These are phyloP conservation scores for Bryoerythrophyllum caledonicum DNA, from an alignment of 225 moss, liverwort and hornwort species.

Conservation along the genomic window DNA sequence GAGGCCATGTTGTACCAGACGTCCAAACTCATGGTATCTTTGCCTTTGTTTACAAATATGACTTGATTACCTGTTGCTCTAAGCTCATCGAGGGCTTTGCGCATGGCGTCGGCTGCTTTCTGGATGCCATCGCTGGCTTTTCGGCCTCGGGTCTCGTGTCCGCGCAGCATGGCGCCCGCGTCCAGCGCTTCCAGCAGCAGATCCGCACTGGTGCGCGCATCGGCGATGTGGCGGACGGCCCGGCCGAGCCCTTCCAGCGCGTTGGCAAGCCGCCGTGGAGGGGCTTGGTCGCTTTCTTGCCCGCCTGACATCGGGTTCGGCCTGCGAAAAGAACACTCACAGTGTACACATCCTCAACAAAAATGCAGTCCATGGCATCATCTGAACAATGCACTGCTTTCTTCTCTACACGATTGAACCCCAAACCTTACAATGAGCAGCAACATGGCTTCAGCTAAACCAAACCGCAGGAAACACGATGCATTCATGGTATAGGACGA, in stretches of 20 bases:
- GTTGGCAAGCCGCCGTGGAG: conserved; percentile 23
- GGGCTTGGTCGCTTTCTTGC: conserved; percentile 21
- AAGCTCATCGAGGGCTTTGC: conserved; percentile 26
- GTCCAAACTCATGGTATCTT: too few relatives aligned
- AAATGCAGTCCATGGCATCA: background rate
- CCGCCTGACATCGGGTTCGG: conserved; percentile 4
- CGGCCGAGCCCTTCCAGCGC: conserved; percentile 25
- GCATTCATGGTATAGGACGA: too few relatives aligned
- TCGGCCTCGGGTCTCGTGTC: conserved; percentile 13
- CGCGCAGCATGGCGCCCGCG: conserved; percentile 16
- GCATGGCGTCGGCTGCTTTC: conserved; percentile 22
- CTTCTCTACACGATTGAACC: background rate
- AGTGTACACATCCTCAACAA: background rate
- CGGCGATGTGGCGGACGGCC: conserved; percentile 21
- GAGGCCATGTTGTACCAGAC: too few relatives aligned
- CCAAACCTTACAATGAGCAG: background rate
- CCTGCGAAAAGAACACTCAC: background rate
- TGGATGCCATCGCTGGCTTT: conserved; percentile 22
- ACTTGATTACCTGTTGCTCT: conserved; percentile 8
- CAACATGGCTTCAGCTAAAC: too few relatives aligned
- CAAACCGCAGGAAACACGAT: too few relatives aligned
- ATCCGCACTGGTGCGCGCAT: conserved; percentile 16
- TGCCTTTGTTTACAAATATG: too few relatives aligned
- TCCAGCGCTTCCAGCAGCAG: conserved; percentile 24
- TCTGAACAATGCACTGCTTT: background rate